Evolutionary conservation across 139 green algal species (phyloP), one percentile per base, ranked within the genome.

Genomic region (Coccomyxa sp.): DNA sequence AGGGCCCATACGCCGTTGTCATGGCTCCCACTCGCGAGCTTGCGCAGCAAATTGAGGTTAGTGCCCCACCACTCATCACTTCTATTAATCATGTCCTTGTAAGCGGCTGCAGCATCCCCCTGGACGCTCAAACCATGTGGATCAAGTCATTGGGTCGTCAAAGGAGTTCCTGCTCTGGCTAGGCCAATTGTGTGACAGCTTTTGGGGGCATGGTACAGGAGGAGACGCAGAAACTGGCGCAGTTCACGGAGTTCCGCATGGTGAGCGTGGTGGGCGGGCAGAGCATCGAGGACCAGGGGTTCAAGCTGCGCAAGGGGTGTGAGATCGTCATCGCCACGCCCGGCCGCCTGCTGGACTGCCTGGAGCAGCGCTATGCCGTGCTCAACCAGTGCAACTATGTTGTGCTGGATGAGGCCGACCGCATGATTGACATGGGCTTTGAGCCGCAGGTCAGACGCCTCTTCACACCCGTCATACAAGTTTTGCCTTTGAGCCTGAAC

Each of bases 331-430:
- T 99, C 78, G 97, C 95, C 81, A 99, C 97, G 4, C 97, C 97
- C 16, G 96, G 96, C 9, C 93, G 97, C 51, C 90, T 99, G 83
- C 82, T 97, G 58, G 97, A 99, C 91, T 99, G 96, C 92, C 85
- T 99, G 57, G 94, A 98, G 85, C 88, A 94, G 32, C 86, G 89
- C 80, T 99, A 99, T 86, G 95, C 78, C 58, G 96, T 98, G 87
- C 93, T 99, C 15, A 98, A 98, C 88, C 97, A 99, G 92, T 99
- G 97, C 92, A 97, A 99, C 91, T 99, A 99, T 84, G 93, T 99
- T n/a, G 97, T 99, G 79, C 91, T 99, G 80, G 97, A 99, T 85
- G 95, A 98, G 90, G 97, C 97, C 7, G 97, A 99, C 80, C 90
- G 97, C 79, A 99, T 99, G 97, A 99, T 99, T 45, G 97, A 99